phyloP scores from a whole-genome alignment of 306 rosid species.

The Prunus fruticosa region DNA sequence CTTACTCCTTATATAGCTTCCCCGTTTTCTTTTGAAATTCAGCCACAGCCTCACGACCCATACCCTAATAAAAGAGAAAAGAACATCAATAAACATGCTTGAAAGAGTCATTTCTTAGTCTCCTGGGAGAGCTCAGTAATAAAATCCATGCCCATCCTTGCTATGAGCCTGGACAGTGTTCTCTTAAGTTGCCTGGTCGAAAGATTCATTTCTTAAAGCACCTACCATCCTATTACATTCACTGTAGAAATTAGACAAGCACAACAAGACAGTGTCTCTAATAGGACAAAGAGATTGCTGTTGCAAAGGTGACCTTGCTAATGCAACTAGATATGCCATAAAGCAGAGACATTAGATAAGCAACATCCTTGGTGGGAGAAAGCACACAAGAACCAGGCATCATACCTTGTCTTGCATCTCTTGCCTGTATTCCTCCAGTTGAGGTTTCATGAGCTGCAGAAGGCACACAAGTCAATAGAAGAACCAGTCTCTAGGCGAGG shows the following conservation, averaged over 20 bases:
- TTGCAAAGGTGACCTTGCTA: background rate
- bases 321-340: background rate
- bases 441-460: constrained; percentile 77
- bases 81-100: background rate
- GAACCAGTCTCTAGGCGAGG: background rate
- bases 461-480: constrained; percentile 16
- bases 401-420: constrained; percentile 62
- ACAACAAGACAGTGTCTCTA: background rate
- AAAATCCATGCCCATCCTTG: background rate
- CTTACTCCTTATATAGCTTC: constrained; percentile 49
- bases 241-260: background rate
- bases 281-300: background rate
- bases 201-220: background rate
- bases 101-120: background rate
- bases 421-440: constrained; percentile 52
- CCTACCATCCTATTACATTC: background rate
- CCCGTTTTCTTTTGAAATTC: constrained; percentile 41
- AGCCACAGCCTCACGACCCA: constrained; percentile 40
- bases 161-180: background rate
- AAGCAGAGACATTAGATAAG: background rate
- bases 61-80: constrained; percentile 27
- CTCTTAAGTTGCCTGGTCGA: background rate
- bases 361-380: background rate
- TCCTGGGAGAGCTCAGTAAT: background rate
- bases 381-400: constrained; percentile 1